Evolutionary conservation across 139 green algal species (phyloP), one percentile per base, ranked within the genome.

Genomic region (Haematococcus lacustris): DNA sequence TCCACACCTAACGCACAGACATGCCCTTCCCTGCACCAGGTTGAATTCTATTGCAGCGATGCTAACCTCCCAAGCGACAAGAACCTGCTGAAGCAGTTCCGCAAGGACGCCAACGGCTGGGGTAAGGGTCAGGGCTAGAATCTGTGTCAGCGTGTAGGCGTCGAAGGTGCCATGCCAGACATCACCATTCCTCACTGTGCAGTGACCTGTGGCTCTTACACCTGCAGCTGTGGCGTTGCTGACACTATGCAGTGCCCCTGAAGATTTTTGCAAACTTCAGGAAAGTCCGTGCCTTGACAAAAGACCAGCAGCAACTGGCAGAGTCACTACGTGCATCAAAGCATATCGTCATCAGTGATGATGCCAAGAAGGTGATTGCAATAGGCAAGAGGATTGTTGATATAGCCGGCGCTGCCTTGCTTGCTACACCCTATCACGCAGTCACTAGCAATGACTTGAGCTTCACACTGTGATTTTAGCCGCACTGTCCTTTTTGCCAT

Each of bases 21-120:
- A n/a, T n/a, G n/a, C n/a, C n/a, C n/a, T n/a, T n/a, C n/a, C n/a
- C n/a, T n/a, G n/a, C n/a, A n/a, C n/a, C 71, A 93, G 81, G 78
- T 94, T 21, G 88, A 92, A 75, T 92, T 91, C 39, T 94, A 94
- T 69, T 91, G 92, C 70, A 82, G 73, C 51, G 87, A 94, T 40
- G 76, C 80, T n/a, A 94, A 91, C 73, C 81, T 92, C 37, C 86
- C 87, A 1, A 90, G 83, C 0, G 89, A 94, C 67, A 86, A 86
- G 68, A 89, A 91, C 59, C 61, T 94, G 30, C 73, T 91, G 0
- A 89, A 90, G 66, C 78, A 87, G 50, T 80, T 92, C 26, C 57
- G 67, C 21, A 85, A 82, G 71, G 82, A 86, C 41, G 39, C 81
- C 2, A 82, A 61, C 2, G 88, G 88, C 32, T 92, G 66, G 65